Base-by-base conservation (phyloP, 2,329 filamentous ascomycete genomes). In the Colletotrichum sp. region DNA sequence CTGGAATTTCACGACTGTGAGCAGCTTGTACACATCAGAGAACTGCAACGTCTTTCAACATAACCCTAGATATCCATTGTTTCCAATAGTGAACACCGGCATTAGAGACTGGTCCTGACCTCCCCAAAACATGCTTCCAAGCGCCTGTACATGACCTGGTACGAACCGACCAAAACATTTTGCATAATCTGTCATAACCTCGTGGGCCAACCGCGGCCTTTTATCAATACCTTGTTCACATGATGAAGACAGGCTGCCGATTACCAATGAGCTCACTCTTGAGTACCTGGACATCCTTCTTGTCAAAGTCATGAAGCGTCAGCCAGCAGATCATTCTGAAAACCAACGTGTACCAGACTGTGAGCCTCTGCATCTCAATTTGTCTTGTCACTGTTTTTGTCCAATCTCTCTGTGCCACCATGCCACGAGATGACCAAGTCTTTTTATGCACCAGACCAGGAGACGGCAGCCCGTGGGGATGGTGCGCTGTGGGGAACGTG, bases 261-360 rank as follows among this genome's bases (percentile, higher is more conserved):
- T 81, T 85, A 0, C 80, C 84, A 24, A 81, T 82, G 8, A 84
- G 76, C 66, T 85, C 83, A 15, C 81, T 80, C 16, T 84, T 84
- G 16, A 79, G 77, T 1, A 84, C 76, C 39, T 84, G 81, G 0
- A 81, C 72, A 71, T 86, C 84, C 52, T 79, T 80, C 74, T 84
- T 84, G 70, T 85, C 80, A 32, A 85, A 85, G 49, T 85, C 83
- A 67, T 86, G 84, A n/a, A 85, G 72, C 44, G 82, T 78, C 12
- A 85, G 63, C 85, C 85, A 85, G 59, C 82, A 84, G 15, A 85
- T 59, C 84, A 85, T 86, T 12, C 84, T 76, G 49, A 85, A 84
- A 0, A 86, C 78, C 15, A 85, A 78, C 0, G 78, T 79, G 9
- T 83, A 80, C 84, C 84, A 85, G 8, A 82, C 80, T 0, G 79